Evolutionary conservation across 305 asterid genomes (phyloP), one percentile per base, ranked within the genome.

Genomic region (Fraxinus angustifolia): DNA sequence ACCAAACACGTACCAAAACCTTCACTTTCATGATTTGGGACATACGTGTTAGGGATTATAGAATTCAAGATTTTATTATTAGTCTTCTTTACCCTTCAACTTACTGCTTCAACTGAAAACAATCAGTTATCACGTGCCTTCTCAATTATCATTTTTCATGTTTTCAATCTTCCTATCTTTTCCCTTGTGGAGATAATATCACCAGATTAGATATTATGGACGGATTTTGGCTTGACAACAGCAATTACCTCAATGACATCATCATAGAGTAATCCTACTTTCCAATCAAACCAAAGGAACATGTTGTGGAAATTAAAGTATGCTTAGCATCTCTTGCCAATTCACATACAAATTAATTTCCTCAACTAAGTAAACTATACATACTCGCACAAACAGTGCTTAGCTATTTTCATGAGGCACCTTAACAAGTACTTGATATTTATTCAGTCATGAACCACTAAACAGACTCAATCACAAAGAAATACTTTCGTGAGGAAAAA

Each of bases 121-220:
- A 31, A 31, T 31, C 42, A 28, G 21, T 28, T 5, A 31, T 31
- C 42, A 31, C 5, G 23, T 68, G 40, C 19, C 1, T 68, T 31
- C 40, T 68, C 75, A 68, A 68, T 67, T 28, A 53, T 68, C 75
- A 65, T 60, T 65, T 65, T 65, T 65, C 36, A 23, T 65, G 73
- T 65, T 65, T 26, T 65, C 6, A 14, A 68, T 68, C 75, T 68
- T 31, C 75, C 23, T 5, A 30, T 14, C 4, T 68, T 68, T 31
- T 68, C 23, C 23, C 42, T 68, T 68, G 75, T 68, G 75, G 42
- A 68, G 21, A 14, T 68, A 68, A 30, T 68, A 31, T 68, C 42
- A 68, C 75, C 40, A 68, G 31, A 68, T 68, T 10, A 68, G 17
- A 12, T 26, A 10, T 12, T 31, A 14, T 12, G 21, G 21, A 68